A percentile compares a stretch with the other conserved stretches of the same genome.
These are phyloP conservation scores for Gossypium aridum DNA, from an alignment of 441 rosid genomes.

Conservation along the genomic window DNA sequence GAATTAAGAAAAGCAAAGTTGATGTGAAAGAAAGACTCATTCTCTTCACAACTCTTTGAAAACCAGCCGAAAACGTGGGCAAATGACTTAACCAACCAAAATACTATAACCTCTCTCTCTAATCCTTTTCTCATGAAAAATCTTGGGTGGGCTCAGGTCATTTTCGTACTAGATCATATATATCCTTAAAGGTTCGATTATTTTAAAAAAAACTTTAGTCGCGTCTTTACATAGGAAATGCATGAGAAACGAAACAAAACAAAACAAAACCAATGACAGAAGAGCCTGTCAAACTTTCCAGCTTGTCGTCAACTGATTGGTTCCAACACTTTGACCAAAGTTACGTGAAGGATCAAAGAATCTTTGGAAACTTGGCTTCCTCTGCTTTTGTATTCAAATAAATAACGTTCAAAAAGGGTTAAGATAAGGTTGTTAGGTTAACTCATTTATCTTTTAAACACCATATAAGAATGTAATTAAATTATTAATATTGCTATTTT, in stretches of 20 bases:
- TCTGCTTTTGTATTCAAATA: not conserved
- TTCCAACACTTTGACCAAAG: not conserved
- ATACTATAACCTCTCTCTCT: not conserved
- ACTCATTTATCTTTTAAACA: too few species aligned
- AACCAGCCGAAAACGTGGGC: slow-evolving; percentile 1
- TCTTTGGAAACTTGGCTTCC: not conserved
- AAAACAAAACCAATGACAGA: not conserved
- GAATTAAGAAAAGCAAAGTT: not conserved
- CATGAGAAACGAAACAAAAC: not conserved
- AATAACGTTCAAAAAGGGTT: not conserved
- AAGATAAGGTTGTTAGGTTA: not conserved
- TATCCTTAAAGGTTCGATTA: not conserved
- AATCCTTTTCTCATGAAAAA: not conserved
- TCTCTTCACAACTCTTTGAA: not conserved
- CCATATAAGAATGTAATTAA: too few species aligned
- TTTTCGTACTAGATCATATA: not conserved
- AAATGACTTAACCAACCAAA: not conserved
- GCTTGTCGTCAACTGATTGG: slow-evolving; percentile 6
- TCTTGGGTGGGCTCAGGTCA: slow-evolving; percentile 1
- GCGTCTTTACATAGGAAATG: not conserved
- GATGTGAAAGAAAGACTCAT: not conserved
- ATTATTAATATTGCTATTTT: too few species aligned
- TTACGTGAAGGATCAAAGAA: slow-evolving; percentile 15
- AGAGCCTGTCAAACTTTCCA: not conserved
- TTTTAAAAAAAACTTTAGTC: not conserved